Evolutionary conservation across 257 asterid species (phyloP).

Genomic region (Petunia secreta): DNA sequence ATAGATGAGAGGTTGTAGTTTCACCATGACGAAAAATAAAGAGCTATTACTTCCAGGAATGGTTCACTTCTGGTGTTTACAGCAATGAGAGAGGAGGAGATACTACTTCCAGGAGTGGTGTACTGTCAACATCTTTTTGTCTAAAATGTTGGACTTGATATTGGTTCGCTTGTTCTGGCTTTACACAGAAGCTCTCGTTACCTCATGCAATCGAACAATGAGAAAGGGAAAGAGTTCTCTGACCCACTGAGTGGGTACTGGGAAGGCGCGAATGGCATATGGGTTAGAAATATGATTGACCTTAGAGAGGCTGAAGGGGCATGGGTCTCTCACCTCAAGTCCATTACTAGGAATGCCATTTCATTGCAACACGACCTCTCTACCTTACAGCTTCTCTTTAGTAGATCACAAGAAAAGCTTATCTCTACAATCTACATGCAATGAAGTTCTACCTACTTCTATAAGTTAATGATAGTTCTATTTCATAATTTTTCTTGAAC

Average conservation of each 20-base stretch:
- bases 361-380: background rate
- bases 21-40: background rate
- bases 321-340: background rate
- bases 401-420: background rate
- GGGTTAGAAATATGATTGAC: background rate
- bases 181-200: background rate
- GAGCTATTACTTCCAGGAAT: background rate
- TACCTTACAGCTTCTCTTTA: background rate
- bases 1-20: background rate
- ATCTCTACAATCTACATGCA: no score
- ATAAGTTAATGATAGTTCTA: background rate
- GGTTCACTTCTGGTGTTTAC: background rate
- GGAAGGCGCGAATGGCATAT: background rate
- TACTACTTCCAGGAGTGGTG: background rate
- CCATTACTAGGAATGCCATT: constrained; percentile 8
- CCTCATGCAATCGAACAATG: background rate
- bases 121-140: constrained; percentile 3
- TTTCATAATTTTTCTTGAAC: background rate
- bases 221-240: background rate
- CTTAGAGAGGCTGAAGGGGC: background rate
- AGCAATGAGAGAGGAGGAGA: background rate
- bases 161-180: constrained; percentile 9
- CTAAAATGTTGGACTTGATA: constrained; percentile 7
- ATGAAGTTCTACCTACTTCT: no score
- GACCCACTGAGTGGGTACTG: background rate